Base-by-base conservation (phyloP, 257 asterid species). In the Prunella vulgaris region DNA sequence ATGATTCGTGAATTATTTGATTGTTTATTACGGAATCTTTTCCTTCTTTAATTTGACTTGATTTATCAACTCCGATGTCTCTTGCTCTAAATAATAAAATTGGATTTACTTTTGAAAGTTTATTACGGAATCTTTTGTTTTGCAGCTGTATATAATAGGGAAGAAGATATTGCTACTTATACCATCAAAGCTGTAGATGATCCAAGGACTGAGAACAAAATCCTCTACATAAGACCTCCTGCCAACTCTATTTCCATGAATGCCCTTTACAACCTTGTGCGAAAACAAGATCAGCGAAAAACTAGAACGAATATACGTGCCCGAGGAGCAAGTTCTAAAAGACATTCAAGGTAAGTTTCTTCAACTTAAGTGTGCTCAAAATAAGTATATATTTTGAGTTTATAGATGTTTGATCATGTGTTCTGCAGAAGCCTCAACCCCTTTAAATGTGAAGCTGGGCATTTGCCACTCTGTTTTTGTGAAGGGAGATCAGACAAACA, bases 101-200 rank as follows among this genome's bases (percentile, higher is more conserved):
- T 25, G 28, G 3, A 25, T 25, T 25, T 25, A 25, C 28, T 25
- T 25, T 25, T 25, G n/a, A n/a, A n/a, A n/a, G n/a, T n/a, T n/a
- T n/a, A n/a, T n/a, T n/a, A n/a, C n/a, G n/a, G n/a, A n/a, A n/a
- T n/a, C n/a, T n/a, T n/a, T n/a, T n/a, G n/a, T n/a, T n/a, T n/a
- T n/a, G 54, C 83, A 85, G 86, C 80, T 57, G 79, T 83, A 10
- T 85, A 61, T 70, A 80, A 75, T 17, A 73, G 71, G 67, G 89
- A 85, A 79, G 84, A 80, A 67, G 89, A 85, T 63, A 68, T 85
- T 12, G 90, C 81, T 56, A 75, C 76, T 5, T 87, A 72, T 54
- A 85, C 89, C 25, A 76, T 85, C 64, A 81, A 64, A 66, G 82
- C 87, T 15, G 84, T 78, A 65, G 91, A 85, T 67, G 94, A 87